Conservation (phyloP, 208 protist genomes). For the Wallacemonas sp. region DNA sequence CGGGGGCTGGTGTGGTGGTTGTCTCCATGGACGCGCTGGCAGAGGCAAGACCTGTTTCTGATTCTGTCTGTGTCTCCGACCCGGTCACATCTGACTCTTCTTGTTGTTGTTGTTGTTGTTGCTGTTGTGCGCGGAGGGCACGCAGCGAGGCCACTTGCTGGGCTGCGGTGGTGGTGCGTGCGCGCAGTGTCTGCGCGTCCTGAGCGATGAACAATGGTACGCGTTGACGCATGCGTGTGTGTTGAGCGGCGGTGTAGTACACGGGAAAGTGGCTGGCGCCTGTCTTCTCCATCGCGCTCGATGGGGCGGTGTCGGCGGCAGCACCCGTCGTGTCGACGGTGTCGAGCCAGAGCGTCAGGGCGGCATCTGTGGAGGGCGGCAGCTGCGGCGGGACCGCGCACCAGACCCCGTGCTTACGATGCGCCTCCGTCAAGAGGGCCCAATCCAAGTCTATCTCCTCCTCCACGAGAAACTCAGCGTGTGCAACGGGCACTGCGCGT, state of each 20-base stretch:
- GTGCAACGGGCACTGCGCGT: neutral
- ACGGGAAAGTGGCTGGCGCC: conserved; percentile 31
- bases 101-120: no score
- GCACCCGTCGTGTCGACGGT: no score
- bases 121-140: no score
- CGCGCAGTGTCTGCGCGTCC: neutral
- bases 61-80: no score
- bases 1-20: no score
- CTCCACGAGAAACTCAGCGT: conserved; percentile 22
- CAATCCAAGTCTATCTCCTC: conserved; percentile 43
- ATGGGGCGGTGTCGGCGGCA: no score
- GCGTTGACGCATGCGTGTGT: neutral
- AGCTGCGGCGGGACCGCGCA: conserved; percentile 78
- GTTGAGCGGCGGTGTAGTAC: conserved; percentile 17
- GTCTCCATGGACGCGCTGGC: no score
- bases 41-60: no score
- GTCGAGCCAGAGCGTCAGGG: conserved; percentile 7
- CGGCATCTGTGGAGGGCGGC: conserved; percentile 33
- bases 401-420: conserved; percentile 76
- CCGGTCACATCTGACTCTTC: no score
- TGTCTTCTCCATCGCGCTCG: neutral
- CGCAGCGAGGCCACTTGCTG: no score
- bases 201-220: neutral
- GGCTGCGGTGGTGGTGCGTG: no score
- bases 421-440: conserved; percentile 61